Percentiles rank a stretch among this genome's conserved stretches.
phyloP scores from a whole-genome alignment of 2,329 filamentous ascomycete genomes.

The Fusarium algeriense region DNA sequence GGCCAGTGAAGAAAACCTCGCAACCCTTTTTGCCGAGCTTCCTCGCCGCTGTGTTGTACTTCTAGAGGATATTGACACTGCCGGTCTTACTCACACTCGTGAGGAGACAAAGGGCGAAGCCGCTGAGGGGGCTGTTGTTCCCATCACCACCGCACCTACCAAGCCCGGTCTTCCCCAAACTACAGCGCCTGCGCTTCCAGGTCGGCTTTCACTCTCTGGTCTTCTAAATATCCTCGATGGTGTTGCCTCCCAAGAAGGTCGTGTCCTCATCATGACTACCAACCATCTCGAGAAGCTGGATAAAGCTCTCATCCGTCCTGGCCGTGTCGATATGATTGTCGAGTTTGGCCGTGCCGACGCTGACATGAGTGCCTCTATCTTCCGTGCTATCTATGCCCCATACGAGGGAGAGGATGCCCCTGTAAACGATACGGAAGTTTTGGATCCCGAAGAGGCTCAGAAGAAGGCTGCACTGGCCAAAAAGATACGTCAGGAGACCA shows the following conservation, averaged over 20 bases:
- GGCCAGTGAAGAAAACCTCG: conserved; percentile 74
- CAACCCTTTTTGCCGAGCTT: conserved; percentile 73
- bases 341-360: conserved; percentile 67
- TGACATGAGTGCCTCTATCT: conserved; percentile 66
- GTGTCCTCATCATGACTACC: conserved; percentile 75
- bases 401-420: conserved; percentile 55
- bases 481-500: conserved; percentile 51
- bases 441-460: conserved; percentile 43
- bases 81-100: conserved; percentile 74
- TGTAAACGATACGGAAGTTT: conserved; percentile 5
- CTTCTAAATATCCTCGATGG: conserved; percentile 87
- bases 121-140: conserved; percentile 38
- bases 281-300: conserved; percentile 73
- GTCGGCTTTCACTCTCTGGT: conserved; percentile 76
- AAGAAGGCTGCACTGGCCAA: conserved; percentile 50
- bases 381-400: conserved; percentile 69
- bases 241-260: conserved; percentile 72
- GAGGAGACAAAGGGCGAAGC: conserved; percentile 52
- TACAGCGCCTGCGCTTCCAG: conserved; percentile 20
- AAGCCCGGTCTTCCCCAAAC: conserved; percentile 16
- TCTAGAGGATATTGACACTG: conserved; percentile 81
- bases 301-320: conserved; percentile 72
- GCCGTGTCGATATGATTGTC: conserved; percentile 71
- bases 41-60: conserved; percentile 79
- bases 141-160: conserved; percentile 9